phyloP scores from a whole-genome alignment of 148 eudicot species.

The Fallopia convolvulus region DNA sequence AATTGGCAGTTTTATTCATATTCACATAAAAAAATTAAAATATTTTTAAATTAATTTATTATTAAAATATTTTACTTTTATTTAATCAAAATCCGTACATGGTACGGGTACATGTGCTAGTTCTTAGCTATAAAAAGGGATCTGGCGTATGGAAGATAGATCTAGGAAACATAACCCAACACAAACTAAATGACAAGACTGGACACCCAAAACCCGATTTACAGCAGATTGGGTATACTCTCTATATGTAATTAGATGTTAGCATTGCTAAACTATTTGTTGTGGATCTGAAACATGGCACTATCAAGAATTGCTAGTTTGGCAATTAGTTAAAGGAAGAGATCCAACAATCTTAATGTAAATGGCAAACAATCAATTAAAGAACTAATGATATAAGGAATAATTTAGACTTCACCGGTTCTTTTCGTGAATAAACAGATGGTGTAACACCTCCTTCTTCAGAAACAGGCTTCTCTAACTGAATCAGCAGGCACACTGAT shows the following conservation, averaged over 20 bases:
- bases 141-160: background rate
- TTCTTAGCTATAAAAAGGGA: background rate
- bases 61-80: too few relatives aligned
- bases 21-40: too few relatives aligned
- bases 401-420: slow-evolving; percentile 49
- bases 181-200: background rate
- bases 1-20: too few relatives aligned
- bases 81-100: too few relatives aligned
- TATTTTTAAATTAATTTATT: too few relatives aligned
- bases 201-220: background rate
- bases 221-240: background rate
- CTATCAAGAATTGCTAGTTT: background rate
- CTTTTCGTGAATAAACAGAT: slow-evolving; percentile 96
- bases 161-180: background rate
- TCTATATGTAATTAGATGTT: background rate
- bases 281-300: background rate
- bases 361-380: background rate
- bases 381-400: background rate
- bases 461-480: slow-evolving; percentile 90
- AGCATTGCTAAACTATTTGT: background rate
- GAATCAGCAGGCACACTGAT: slow-evolving; percentile 85
- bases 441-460: slow-evolving; percentile 98
- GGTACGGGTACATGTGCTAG: too few relatives aligned
- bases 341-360: background rate
- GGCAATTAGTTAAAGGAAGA: background rate